Evolutionary conservation across 2,329 filamentous ascomycete species (phyloP).

Genomic region (Phyllosticta citrichinensis): DNA sequence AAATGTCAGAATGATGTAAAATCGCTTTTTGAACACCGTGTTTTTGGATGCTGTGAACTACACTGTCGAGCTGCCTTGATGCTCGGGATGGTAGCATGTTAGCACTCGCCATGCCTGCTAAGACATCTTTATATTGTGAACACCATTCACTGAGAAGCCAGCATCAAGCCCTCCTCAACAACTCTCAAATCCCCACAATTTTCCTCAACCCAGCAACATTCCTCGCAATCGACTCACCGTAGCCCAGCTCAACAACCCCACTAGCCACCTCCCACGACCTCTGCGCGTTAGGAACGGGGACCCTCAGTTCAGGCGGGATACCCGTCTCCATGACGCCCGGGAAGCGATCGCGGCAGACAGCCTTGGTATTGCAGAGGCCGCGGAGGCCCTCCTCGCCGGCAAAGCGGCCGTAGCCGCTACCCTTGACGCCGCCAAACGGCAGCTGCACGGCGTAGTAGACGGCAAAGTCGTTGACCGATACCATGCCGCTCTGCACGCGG

Average conservation of each 20-base stretch:
- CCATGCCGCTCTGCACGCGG: conserved; percentile 74
- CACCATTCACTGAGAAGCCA: too few species aligned
- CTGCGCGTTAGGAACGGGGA: conserved; percentile 51
- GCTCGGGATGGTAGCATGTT: too few species aligned
- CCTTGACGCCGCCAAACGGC: conserved; percentile 84
- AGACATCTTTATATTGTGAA: too few species aligned
- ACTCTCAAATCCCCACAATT: conserved; percentile 10
- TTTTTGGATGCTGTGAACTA: too few species aligned
- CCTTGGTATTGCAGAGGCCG: conserved; percentile 78
- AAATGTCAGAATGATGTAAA: neutral
- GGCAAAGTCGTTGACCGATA: conserved; percentile 91
- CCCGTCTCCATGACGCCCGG: conserved; percentile 51
- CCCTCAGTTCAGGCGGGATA: conserved; percentile 72
- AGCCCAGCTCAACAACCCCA: conserved; percentile 40
- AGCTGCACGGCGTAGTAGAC: conserved; percentile 88
- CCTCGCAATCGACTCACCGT: conserved; percentile 31
- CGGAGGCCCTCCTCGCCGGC: conserved; percentile 81
- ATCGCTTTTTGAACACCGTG: neutral
- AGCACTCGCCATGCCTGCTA: too few species aligned
- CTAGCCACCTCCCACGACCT: conserved; percentile 33
- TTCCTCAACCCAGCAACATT: conserved; percentile 31
- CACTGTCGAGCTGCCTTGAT: too few species aligned
- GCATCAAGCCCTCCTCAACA: neutral
- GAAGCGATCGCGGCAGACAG: conserved; percentile 68
- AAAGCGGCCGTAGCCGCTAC: conserved; percentile 84